Evolutionary conservation across 306 rosid genomes (phyloP).

Genomic region (Vachellia collinsii): DNA sequence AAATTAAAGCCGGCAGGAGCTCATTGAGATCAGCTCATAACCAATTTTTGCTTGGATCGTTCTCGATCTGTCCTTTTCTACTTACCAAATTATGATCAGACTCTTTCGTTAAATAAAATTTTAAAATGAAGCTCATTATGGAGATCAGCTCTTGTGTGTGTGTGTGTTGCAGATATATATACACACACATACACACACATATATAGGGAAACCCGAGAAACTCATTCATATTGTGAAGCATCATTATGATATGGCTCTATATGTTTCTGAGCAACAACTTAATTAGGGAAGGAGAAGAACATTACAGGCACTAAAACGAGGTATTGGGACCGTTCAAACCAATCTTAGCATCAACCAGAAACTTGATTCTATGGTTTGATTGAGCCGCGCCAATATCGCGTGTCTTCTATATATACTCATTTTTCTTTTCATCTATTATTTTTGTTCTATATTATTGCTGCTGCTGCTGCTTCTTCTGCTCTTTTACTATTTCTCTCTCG

Average conservation of each 20-base stretch:
- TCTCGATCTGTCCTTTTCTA: neutral
- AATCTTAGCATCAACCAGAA: constrained; percentile 16
- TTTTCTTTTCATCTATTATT: no score
- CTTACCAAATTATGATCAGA: neutral
- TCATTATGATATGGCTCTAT: neutral
- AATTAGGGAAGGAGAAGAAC: neutral
- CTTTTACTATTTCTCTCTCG: no score
- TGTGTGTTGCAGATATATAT: neutral
- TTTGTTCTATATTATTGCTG: no score
- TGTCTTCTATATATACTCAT: neutral
- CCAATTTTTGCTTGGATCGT: neutral
- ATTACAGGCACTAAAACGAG: constrained; percentile 31
- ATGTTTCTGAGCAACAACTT: neutral
- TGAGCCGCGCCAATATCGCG: constrained; percentile 66
- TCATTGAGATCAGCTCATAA: constrained; percentile 1
- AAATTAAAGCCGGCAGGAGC: neutral
- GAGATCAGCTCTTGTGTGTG: neutral
- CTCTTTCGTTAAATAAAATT: neutral
- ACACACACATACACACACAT: neutral
- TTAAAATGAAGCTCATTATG: neutral
- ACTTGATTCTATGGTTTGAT: constrained; percentile 40
- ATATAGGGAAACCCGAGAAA: neutral
- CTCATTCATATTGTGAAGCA: neutral
- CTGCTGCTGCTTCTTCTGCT: no score
- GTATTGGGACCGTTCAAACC: constrained; percentile 59